Base-by-base conservation (phyloP, 2,329 filamentous ascomycete genomes). In the Neonectria punicea region DNA sequence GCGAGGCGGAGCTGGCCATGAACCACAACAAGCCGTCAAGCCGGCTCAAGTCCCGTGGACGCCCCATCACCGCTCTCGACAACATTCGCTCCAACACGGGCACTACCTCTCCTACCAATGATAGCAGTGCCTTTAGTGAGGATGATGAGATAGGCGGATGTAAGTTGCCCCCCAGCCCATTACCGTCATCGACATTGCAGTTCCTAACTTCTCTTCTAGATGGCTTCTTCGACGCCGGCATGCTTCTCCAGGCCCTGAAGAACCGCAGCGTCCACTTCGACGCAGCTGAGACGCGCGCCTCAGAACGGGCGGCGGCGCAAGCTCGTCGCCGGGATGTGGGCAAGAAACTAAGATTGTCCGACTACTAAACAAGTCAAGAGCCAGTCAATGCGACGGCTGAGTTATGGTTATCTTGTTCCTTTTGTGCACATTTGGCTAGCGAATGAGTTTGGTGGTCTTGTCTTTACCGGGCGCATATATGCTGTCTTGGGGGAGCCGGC, bases 191-290 rank as follows among this genome's bases (percentile, higher is more conserved):
- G 60, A 50, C 9, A 50, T 34, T 34, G 3, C 10, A 36, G 16
- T 59, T 60, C 73, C 80, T 79, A 73, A 79, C 64, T 43, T 69
- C 10, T 56, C 53, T 55, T 67, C n/a, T 76, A 97, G 94, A 98
- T 84, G 95, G 95, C 34, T 98, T 98, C 84, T 98, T 98, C 81
- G 95, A 98, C 77, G 94, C 95, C 1, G 95, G 95, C 14, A 97
- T 98, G 93, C 87, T 98, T 5, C 85, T 96, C 25, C 93, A 97
- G 78, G 93, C 94, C 1, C 88, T 97, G 63, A 94, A 94, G 77
- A 91, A 90, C 2, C 87, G 91, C 55, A 86, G 86, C 16, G 85
- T 89, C 61, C 83, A 81, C 4, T 78, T 82, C 6, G 85, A 88
- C 58, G 74, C 80, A 3, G 82, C 80, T 47, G 86, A 89, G 67